Conservation (phyloP, 352 stramenopile genomes). For the Thalassiosira ordinaria region DNA sequence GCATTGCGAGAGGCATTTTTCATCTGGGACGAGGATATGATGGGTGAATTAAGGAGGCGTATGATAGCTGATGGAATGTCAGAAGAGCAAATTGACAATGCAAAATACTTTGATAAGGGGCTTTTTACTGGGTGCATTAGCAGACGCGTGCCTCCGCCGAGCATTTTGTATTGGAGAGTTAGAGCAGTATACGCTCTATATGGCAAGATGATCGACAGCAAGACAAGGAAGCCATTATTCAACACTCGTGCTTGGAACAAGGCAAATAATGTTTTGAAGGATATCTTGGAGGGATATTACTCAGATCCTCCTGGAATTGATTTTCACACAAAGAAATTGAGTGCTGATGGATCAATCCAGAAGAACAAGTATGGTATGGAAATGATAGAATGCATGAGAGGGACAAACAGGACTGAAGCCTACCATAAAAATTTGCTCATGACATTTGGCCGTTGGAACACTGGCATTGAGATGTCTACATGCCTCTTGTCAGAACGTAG, state of each 20-base stretch:
- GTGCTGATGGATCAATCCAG: slow-evolving; percentile 20
- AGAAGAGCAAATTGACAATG: slow-evolving; percentile 31
- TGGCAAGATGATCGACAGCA: slow-evolving; percentile 47
- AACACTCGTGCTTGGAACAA: slow-evolving; percentile 56
- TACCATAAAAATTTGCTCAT: slow-evolving; percentile 44
- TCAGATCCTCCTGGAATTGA: slow-evolving; percentile 57
- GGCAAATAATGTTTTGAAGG: slow-evolving; percentile 58
- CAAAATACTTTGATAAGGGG: slow-evolving; percentile 39
- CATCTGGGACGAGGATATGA: slow-evolving; percentile 43
- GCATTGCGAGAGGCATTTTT: slow-evolving; percentile 52
- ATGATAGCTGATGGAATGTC: slow-evolving; percentile 38
- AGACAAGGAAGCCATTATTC: slow-evolving; percentile 54
- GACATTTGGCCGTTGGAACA: slow-evolving; percentile 46
- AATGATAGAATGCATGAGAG: slow-evolving; percentile 45
- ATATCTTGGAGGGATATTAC: slow-evolving; percentile 53
- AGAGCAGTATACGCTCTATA: slow-evolving; percentile 53
- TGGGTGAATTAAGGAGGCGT: slow-evolving; percentile 31
- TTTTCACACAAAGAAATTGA: slow-evolving; percentile 45
- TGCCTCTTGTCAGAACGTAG: slow-evolving; percentile 17
- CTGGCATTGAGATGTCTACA: slow-evolving; percentile 38
- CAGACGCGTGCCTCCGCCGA: slow-evolving; percentile 25
- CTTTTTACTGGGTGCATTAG: slow-evolving; percentile 48
- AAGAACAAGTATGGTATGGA: slow-evolving; percentile 31
- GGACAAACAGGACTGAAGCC: slow-evolving; percentile 53
- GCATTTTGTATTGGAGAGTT: slow-evolving; percentile 56